Base-by-base conservation (phyloP, 176 grass and related monocot species). In the Neostapfia colusana region DNA sequence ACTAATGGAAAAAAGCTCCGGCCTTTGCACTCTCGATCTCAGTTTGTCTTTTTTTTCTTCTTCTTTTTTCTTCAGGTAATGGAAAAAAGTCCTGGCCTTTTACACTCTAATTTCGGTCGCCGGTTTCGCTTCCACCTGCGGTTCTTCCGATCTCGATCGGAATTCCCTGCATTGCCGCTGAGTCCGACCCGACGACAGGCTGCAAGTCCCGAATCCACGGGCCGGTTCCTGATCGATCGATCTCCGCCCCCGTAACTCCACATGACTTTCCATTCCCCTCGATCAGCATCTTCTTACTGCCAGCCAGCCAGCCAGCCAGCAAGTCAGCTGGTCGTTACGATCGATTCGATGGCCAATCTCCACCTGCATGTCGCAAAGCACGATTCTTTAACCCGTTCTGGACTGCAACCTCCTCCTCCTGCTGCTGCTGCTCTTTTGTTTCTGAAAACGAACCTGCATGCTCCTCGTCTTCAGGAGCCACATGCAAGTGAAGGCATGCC, bases 281-380 rank as follows among this genome's bases (percentile, higher is more conserved):
- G n/a, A 23, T 23, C 45, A 15, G 0, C 16, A 7, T 58, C 55
- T 58, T 15, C 3, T 4, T 3, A 18, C 14, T 20, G 27, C 26
- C 17, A 6, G 34, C 23, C 3, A 64, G 13, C 11, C 3, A 0
- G 6, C 23, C n/a, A n/a, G 27, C 26, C 17, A 6, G 34, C 23
- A 1, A 64, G 13, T 11, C 3, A 0, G 6, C 23, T 57, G 7
- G 43, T 39, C 40, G n/a, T n/a, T n/a, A 1, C 23, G 6, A 21
- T 64, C 28, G 40, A 10, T 23, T 55, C 5, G 13, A 1, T 12
- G 18, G 17, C 56, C 4, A 10, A 75, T 63, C 37, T 70, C 64
- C 37, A 1, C 44, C 3, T 81, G 78, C 72, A 86, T 86, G 72
- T 39, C 26, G 10, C n/a, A 27, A 25, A 25, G 55, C 55, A 58